A percentile compares a stretch with the other conserved stretches of the same genome.
These are phyloP conservation scores for Nannochloropsis limnetica DNA, from an alignment of 352 stramenopile genomes.

Conservation along the genomic window DNA sequence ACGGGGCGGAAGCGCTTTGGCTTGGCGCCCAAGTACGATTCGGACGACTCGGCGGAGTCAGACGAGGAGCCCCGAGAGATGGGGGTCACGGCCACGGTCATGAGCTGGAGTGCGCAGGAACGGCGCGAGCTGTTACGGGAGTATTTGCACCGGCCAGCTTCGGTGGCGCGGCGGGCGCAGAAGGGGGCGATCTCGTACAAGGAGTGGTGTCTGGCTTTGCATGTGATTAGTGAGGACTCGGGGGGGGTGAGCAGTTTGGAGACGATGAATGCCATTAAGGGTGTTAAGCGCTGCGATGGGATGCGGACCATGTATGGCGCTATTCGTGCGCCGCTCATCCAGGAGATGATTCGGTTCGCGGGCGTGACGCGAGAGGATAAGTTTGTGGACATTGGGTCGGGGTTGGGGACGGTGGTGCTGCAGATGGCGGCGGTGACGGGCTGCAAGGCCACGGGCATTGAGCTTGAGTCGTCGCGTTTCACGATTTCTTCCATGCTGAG, in stretches of 20 bases:
- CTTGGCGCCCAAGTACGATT: conserved; percentile 31
- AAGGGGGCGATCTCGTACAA: conserved; percentile 21
- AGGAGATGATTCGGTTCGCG: conserved; percentile 25
- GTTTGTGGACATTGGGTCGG: conserved; percentile 26
- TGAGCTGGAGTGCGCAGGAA: conserved; percentile 5
- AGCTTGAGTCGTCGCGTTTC: conserved; percentile 9
- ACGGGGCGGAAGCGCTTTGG: conserved; percentile 30
- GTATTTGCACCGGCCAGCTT: conserved; percentile 14
- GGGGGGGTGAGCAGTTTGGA: not conserved
- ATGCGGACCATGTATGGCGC: conserved; percentile 30
- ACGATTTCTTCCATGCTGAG: conserved; percentile 27
- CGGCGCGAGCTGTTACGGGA: not conserved
- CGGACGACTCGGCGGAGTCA: not conserved
- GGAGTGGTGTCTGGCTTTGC: conserved; percentile 31
- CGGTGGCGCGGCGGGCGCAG: not conserved
- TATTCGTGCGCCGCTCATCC: not conserved
- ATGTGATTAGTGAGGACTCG: conserved; percentile 6
- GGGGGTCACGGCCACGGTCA: conserved; percentile 13
- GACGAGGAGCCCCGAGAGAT: conserved; percentile 28
- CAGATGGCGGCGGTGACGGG: conserved; percentile 14
- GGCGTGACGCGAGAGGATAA: not conserved
- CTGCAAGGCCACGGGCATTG: conserved; percentile 21
- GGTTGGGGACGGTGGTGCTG: conserved; percentile 21
- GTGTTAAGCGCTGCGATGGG: not conserved
- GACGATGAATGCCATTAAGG: conserved; percentile 25